Conservation (phyloP, 352 stramenopile species). For the Aphanomyces euteiches region DNA sequence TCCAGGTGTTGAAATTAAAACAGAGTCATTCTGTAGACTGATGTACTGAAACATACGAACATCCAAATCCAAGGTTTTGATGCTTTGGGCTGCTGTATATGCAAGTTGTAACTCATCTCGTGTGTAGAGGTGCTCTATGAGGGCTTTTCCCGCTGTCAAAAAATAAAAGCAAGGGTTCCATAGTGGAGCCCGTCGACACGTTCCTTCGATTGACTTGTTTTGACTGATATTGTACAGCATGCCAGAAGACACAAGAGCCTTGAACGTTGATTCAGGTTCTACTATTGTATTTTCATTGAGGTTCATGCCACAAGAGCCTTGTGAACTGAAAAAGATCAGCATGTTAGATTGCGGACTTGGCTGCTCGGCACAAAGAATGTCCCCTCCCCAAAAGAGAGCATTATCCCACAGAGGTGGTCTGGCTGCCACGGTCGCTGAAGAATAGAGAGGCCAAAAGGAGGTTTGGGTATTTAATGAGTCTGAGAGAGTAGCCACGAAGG, state of each 20-base stretch:
- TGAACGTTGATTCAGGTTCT: neutral
- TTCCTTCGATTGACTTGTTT: neutral
- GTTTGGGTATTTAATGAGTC: neutral
- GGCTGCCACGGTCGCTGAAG: neutral
- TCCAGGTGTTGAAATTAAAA: neutral
- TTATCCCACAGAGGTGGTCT: neutral
- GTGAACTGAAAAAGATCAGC: neutral
- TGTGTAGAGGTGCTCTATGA: neutral
- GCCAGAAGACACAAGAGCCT: too few relatives aligned
- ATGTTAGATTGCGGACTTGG: neutral
- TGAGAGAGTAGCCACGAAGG: neutral
- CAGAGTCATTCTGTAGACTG: neutral
- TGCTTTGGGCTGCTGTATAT: too few relatives aligned
- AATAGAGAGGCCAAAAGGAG: neutral
- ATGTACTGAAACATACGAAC: slow-evolving; percentile 1
- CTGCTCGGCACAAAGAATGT: slow-evolving; percentile 13
- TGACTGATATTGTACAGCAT: neutral
- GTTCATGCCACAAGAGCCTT: slow-evolving; percentile 5
- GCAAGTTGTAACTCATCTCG: too few relatives aligned
- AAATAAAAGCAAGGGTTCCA: neutral
- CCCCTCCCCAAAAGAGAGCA: neutral
- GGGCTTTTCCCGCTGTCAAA: neutral
- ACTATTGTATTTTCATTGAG: slow-evolving; percentile 3
- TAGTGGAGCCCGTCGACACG: too few relatives aligned
- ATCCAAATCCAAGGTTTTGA: neutral